Base-by-base conservation (phyloP, 2,329 filamentous ascomycete genomes). In the Colletotrichum lini region DNA sequence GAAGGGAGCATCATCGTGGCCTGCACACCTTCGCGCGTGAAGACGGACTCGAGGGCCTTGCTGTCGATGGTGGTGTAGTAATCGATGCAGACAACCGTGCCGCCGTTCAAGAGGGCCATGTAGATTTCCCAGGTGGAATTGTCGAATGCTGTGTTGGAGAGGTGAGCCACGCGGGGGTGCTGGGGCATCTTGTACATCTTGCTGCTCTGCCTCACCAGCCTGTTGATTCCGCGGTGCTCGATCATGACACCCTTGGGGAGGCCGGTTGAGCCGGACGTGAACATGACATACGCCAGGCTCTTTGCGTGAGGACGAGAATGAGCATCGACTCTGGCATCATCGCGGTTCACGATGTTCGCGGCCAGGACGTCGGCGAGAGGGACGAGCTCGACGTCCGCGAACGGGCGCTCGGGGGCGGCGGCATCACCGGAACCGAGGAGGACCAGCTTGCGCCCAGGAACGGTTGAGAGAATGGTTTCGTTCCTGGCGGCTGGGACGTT, bases 401-500 rank as follows among this genome's bases (percentile, higher is more conserved):
- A 26, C 8, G 21, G 26, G 1, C 12, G 4, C 0, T 62, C 59
- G 26, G 59, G 26, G 9, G 9, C 45, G n/a, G 45, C 2, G 4
- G 23, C 59, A 1, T 21, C 59, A 13, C 15, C 4, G 26, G 38
- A 5, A 26, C 59, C 59, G 3, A 52, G 9, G 26, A 62, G 13
- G 2, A 62, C 3, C 12, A 62, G 26, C 26, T 23, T 62, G 9
- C 47, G 59, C 3, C 59, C 59, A 8, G 26, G 26, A 10, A 52
- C 18, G 2, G 18, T 4, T 0, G 59, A 62, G 3, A 62, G 59
- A 8, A 62, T 62, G 26, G 26, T 26, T 30, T 62, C 59, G 23
- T 50, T 44, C 10, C 59, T 44, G 2, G 59, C 26, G 2, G 13
- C 35, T n/a, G 77, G 77, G 4, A 44, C 42, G 3, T 74, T 76